Percentiles rank a stretch among this genome's conserved stretches.
Conservation (phyloP, 2,329 filamentous ascomycete genomes). For the Allantophomopsis cytisporea region DNA sequence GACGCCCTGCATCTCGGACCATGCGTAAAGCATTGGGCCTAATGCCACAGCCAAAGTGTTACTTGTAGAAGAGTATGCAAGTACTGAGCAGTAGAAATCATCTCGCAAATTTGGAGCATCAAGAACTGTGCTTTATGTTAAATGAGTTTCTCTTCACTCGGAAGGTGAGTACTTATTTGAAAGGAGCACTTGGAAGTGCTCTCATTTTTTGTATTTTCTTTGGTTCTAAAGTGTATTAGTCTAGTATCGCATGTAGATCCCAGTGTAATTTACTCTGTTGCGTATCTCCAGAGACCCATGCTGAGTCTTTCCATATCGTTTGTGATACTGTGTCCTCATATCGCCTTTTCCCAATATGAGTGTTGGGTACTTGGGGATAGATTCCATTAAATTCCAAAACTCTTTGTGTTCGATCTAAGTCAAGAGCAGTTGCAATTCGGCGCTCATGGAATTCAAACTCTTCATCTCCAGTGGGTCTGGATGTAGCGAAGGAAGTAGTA, state of each 20-base stretch:
- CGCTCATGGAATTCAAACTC: constrained; percentile 57
- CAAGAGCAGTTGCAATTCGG: constrained; percentile 66
- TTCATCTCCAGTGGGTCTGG: constrained; percentile 32
- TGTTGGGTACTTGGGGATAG: constrained; percentile 3
- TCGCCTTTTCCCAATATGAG: not conserved
- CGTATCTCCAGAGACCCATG: constrained; percentile 12
- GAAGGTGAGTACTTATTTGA: constrained; percentile 42
- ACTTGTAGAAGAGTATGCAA: constrained; percentile 69
- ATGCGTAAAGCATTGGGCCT: constrained; percentile 68
- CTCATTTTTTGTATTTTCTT: constrained; percentile 19
- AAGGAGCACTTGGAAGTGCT: constrained; percentile 56
- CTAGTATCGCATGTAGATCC: too few relatives aligned
- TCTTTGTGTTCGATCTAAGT: constrained; percentile 57
- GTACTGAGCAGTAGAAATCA: constrained; percentile 87
- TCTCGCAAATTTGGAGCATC: constrained; percentile 83
- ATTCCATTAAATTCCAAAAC: constrained; percentile 4
- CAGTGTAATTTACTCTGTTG: constrained; percentile 6
- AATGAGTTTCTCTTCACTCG: constrained; percentile 2
- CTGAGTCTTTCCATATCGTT: constrained; percentile 20
- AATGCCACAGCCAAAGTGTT: constrained; percentile 76
- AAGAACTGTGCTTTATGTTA: constrained; percentile 48
- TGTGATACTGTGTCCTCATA: not conserved
- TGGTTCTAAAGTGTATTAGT: constrained; percentile 7
- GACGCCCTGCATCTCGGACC: constrained; percentile 67
- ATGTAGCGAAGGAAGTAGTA: constrained; percentile 31